phyloP scores from a whole-genome alignment of 768 basidiomycete species.

The Rhodocollybia butyracea region DNA sequence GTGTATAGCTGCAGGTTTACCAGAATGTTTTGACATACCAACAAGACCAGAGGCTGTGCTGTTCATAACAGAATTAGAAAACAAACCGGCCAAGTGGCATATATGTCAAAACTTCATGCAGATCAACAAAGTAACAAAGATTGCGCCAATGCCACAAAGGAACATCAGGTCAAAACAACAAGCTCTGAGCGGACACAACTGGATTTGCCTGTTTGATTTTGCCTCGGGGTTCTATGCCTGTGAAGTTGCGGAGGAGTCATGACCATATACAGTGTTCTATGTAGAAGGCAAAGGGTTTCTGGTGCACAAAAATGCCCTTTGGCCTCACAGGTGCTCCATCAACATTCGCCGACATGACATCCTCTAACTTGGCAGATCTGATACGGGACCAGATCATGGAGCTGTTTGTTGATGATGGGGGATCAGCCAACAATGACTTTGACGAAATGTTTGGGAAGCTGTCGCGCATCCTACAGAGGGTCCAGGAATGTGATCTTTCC shows the following conservation, averaged over 20 bases:
- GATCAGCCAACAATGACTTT: constrained; percentile 19
- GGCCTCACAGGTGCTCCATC: too few species aligned
- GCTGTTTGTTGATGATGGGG: constrained; percentile 25
- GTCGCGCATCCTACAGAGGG: not conserved
- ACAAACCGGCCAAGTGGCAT: constrained; percentile 12
- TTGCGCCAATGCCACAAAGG: too few species aligned
- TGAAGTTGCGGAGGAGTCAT: not conserved
- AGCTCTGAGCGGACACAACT: constrained; percentile 30
- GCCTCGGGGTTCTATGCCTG: constrained; percentile 15
- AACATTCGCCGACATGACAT: constrained; percentile 10
- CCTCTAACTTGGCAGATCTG: not conserved
- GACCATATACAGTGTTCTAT: constrained; percentile 2
- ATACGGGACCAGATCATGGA: constrained; percentile 1
- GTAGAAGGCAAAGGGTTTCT: constrained; percentile 31
- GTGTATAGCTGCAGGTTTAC: constrained; percentile 23
- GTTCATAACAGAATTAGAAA: not conserved
- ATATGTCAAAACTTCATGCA: too few species aligned
- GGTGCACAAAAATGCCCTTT: constrained; percentile 21
- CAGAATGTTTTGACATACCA: constrained; percentile 18
- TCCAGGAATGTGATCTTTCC: constrained; percentile 19
- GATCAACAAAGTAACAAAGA: too few species aligned
- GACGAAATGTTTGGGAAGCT: constrained; percentile 13
- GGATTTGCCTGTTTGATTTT: constrained; percentile 33
- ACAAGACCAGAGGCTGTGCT: constrained; percentile 10
- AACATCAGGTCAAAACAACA: constrained; percentile 36